Conservation (phyloP, 2,329 filamentous ascomycete genomes). For the Cladosporium sphaerospermum region DNA sequence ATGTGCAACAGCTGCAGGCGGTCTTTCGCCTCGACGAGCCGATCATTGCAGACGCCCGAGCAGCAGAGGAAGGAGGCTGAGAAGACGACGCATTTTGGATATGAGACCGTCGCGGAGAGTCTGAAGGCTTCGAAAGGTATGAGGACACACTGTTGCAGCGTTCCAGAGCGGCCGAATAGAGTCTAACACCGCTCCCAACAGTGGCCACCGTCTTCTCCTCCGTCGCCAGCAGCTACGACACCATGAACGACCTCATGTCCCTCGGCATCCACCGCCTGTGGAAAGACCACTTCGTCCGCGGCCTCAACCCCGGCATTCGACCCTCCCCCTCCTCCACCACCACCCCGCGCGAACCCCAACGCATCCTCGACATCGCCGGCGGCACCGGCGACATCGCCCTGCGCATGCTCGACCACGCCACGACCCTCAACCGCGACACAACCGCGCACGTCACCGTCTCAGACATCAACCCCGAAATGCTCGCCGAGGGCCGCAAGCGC, state of each 20-base stretch:
- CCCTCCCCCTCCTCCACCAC: conserved; percentile 39
- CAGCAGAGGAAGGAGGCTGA: conserved; percentile 39
- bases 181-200: conserved; percentile 30
- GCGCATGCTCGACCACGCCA: conserved; percentile 84
- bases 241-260: conserved; percentile 99
- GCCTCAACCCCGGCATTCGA: conserved; percentile 71
- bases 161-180: background rate
- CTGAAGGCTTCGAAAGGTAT: conserved; percentile 66
- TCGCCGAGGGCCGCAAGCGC: conserved; percentile 78
- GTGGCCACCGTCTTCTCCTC: conserved; percentile 90
- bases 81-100: conserved; percentile 82
- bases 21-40: conserved; percentile 7
- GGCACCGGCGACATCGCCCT: conserved; percentile 98
- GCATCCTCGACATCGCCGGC: conserved; percentile 90
- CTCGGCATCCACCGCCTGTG: conserved; percentile 93
- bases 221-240: conserved; percentile 89
- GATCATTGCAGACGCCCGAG: conserved; percentile 26
- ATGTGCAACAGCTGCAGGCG: conserved; percentile 12
- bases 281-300: conserved; percentile 95
- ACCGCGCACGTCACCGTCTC: conserved; percentile 81
- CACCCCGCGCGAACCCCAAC: conserved; percentile 51
- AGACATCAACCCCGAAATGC: conserved; percentile 95
- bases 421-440: conserved; percentile 70
- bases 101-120: conserved; percentile 72
- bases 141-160: background rate